A percentile compares a stretch with the other conserved stretches of the same genome.
Evolutionary conservation across 139 green algal species (phyloP).

Genomic region (Dunaliella primolecta): DNA sequence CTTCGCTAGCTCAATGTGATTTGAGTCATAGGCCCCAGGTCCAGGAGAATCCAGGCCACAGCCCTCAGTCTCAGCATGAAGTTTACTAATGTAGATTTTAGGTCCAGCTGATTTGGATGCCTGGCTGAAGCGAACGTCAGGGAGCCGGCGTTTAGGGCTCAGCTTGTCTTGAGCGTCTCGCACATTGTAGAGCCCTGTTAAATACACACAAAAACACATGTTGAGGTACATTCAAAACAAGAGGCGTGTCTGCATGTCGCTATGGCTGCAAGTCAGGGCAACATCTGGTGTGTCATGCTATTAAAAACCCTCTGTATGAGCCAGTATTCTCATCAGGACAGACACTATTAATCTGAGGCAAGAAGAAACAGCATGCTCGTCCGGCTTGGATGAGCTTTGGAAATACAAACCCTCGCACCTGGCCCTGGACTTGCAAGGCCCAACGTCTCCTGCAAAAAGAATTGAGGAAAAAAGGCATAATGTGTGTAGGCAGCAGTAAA

Average conservation of each 20-base stretch:
- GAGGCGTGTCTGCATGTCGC: too few relatives aligned
- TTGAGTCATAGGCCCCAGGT: constrained; percentile 7
- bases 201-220: neutral
- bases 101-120: neutral
- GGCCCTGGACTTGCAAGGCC: neutral
- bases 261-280: too few relatives aligned
- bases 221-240: too few relatives aligned
- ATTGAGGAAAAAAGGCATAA: too few relatives aligned
- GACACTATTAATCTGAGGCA: too few relatives aligned
- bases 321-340: too few relatives aligned
- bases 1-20: neutral
- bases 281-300: too few relatives aligned
- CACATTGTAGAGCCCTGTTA: neutral
- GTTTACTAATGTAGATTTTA: constrained; percentile 1
- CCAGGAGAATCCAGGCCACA: constrained; percentile 2
- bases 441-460: constrained; percentile 1
- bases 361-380: too few relatives aligned
- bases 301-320: too few relatives aligned
- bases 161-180: neutral
- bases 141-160: neutral
- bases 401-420: too few relatives aligned
- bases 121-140: neutral
- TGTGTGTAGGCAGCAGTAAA: too few relatives aligned
- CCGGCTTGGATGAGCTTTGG: too few relatives aligned
- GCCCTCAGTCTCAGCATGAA: constrained; percentile 12